A percentile compares a stretch with the other conserved stretches of the same genome.
Evolutionary conservation across 345 rosid species (phyloP).

Genomic region (Melaleuca quinquenervia): DNA sequence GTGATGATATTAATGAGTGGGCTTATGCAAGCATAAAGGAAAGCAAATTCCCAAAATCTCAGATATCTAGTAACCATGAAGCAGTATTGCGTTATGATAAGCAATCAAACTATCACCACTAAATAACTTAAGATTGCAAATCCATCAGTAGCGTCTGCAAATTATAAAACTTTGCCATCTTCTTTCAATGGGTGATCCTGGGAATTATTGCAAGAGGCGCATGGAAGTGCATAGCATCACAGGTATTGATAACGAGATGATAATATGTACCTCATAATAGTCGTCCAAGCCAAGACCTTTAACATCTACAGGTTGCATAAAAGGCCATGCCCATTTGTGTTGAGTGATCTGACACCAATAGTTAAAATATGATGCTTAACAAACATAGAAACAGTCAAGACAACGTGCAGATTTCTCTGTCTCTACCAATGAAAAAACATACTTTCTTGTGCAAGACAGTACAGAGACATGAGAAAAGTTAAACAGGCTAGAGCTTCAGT

Average conservation of each 20-base stretch:
- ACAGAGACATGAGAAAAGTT: neutral
- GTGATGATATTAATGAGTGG: neutral
- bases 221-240: neutral
- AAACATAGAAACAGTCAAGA: neutral
- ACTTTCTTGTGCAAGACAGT: neutral
- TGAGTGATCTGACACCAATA: slow-evolving; percentile 49
- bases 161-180: neutral
- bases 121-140: neutral
- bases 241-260: neutral
- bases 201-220: neutral
- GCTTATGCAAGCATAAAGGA: neutral
- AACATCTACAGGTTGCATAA: slow-evolving; percentile 87
- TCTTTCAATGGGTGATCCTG: neutral
- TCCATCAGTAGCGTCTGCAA: neutral
- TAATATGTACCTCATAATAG: slow-evolving; percentile 54
- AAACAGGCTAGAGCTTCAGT: neutral
- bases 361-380: neutral
- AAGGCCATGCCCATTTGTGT: slow-evolving; percentile 88
- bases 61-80: neutral
- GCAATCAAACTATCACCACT: neutral
- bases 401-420: neutral
- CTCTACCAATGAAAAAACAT: neutral
- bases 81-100: neutral
- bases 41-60: neutral
- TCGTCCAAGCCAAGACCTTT: slow-evolving; percentile 78